Percentiles rank a stretch among this genome's conserved stretches.
Evolutionary conservation across 2,329 filamentous ascomycete genomes (phyloP).

Genomic region (Pseudogymnoascus sp.): DNA sequence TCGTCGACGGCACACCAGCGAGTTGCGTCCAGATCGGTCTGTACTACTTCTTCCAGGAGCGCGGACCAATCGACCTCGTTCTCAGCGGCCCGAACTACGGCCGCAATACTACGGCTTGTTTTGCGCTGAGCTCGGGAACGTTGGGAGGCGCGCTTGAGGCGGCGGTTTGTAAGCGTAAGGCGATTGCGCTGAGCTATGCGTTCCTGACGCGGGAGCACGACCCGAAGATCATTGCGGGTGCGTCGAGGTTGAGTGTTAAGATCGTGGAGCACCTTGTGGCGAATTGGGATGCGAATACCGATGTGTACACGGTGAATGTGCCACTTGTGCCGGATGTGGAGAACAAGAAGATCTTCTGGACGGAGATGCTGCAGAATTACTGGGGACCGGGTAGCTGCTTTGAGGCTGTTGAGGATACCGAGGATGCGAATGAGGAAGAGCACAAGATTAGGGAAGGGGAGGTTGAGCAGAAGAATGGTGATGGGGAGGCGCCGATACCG

Average conservation of each 20-base stretch:
- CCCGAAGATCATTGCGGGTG: conserved; percentile 67
- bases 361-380: conserved; percentile 80
- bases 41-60: conserved; percentile 67
- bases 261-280: conserved; percentile 70
- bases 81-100: conserved; percentile 78
- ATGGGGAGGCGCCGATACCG: conserved; percentile 24
- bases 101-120: conserved; percentile 71
- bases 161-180: conserved; percentile 57
- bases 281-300: conserved; percentile 65
- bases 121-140: conserved; percentile 69
- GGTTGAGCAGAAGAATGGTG: conserved; percentile 33
- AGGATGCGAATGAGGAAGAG: conserved; percentile 62
- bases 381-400: conserved; percentile 85
- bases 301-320: conserved; percentile 88
- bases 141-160: conserved; percentile 70
- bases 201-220: conserved; percentile 84
- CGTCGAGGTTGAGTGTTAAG: conserved; percentile 62
- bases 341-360: conserved; percentile 66
- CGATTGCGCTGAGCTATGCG: conserved; percentile 82
- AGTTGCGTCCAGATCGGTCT: conserved; percentile 75
- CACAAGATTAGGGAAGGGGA: conserved; percentile 61
- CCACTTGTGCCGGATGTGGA: conserved; percentile 72
- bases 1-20: conserved; percentile 73
- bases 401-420: conserved; percentile 61
- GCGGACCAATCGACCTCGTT: conserved; percentile 65